Evolutionary conservation across 2,329 filamentous ascomycete genomes (phyloP).

Genomic region (Epichloe coenophiala): DNA sequence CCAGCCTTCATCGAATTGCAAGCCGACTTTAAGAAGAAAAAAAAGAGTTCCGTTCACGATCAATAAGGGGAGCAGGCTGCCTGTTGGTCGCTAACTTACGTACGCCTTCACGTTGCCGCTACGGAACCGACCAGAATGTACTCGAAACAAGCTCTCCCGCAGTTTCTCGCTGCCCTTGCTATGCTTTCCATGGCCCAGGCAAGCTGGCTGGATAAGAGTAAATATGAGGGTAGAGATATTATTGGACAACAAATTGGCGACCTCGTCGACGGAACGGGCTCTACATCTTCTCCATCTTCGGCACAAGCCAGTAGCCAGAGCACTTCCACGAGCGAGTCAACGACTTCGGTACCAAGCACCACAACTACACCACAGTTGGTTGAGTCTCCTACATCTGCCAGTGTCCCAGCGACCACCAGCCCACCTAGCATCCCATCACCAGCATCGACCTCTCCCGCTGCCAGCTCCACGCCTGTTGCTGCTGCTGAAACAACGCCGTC

Average conservation of each 20-base stretch:
- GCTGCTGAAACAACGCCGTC: conserved; percentile 4
- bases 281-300: background rate
- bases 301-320: background rate
- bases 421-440: background rate
- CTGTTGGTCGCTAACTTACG: background rate
- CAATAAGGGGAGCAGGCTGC: background rate
- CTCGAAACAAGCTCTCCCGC: conserved; percentile 28
- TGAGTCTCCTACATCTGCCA: background rate
- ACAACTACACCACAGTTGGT: background rate
- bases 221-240: conserved; percentile 9
- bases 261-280: background rate
- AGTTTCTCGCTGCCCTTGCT: conserved; percentile 36
- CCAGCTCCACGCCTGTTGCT: background rate
- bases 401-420: background rate
- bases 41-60: background rate
- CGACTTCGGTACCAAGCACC: background rate
- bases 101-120: background rate
- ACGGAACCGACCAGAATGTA: conserved; percentile 26
- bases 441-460: background rate
- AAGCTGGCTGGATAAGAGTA: conserved; percentile 15
- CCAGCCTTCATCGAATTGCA: background rate
- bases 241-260: conserved; percentile 11
- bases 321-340: background rate
- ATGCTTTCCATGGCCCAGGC: conserved; percentile 33
- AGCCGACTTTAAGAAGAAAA: background rate